Conservation (phyloP, 768 basidiomycete species). For the Mrakia gelida region DNA sequence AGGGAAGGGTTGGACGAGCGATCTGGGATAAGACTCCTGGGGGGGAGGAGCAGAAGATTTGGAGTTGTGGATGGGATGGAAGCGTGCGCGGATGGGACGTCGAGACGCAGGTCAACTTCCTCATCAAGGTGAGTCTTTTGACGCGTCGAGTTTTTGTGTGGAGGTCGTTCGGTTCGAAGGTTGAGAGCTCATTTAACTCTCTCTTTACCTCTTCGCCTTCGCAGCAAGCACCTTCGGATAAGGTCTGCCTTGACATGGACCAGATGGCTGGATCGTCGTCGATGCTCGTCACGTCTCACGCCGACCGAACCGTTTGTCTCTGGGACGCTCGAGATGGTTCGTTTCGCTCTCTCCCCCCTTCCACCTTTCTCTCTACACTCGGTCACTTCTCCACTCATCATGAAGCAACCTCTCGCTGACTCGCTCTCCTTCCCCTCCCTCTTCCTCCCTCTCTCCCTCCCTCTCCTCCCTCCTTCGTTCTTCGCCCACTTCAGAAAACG, state of each 20-base stretch:
- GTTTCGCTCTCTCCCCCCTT: neutral
- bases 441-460: neutral
- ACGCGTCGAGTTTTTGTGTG: neutral
- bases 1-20: constrained; percentile 70
- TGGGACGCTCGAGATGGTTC: constrained; percentile 59
- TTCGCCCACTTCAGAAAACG: constrained; percentile 32
- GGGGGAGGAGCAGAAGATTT: constrained; percentile 40
- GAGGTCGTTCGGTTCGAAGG: neutral
- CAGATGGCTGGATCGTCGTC: constrained; percentile 47
- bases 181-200: neutral
- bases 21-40: constrained; percentile 49
- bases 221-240: constrained; percentile 46
- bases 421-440: neutral
- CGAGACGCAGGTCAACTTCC: constrained; percentile 54
- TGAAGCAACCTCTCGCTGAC: neutral
- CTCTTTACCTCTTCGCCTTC: neutral
- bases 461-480: constrained; percentile 34
- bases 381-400: too few species aligned
- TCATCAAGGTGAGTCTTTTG: constrained; percentile 42
- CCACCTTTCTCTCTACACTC: neutral
- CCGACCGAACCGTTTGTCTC: constrained; percentile 67
- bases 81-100: constrained; percentile 85
- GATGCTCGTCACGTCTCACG: constrained; percentile 58
- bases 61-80: constrained; percentile 79
- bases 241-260: constrained; percentile 45